Evolutionary conservation across 1,284 basidiomycete species (phyloP).

Genomic region (Wallemia hederae): DNA sequence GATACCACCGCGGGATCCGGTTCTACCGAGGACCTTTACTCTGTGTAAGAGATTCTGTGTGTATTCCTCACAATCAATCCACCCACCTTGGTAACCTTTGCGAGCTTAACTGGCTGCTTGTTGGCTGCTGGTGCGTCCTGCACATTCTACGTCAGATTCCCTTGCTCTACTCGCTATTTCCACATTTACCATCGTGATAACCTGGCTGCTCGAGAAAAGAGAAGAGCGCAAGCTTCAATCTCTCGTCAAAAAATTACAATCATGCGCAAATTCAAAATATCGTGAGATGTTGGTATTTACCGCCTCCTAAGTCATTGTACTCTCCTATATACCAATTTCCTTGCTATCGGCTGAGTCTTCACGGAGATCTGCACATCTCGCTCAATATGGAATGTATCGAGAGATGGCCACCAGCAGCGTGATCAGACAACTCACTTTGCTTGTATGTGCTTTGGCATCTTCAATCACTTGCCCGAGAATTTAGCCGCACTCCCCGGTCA

Average conservation of each 20-base stretch:
- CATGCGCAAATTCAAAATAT: not conserved
- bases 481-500: too few relatives aligned
- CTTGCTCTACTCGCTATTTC: not conserved
- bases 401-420: too few relatives aligned
- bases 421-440: too few relatives aligned
- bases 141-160: not conserved
- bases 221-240: not conserved
- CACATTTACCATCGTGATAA: too few relatives aligned
- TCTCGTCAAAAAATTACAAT: not conserved
- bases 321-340: not conserved
- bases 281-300: not conserved
- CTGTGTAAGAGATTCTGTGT: not conserved
- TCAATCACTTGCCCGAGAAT: too few relatives aligned
- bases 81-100: slow-evolving; percentile 71
- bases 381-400: too few relatives aligned
- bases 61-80: not conserved
- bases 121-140: slow-evolving; percentile 8
- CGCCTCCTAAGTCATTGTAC: too few relatives aligned
- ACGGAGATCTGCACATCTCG: too few relatives aligned
- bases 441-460: too few relatives aligned
- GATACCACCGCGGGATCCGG: slow-evolving; percentile 96
- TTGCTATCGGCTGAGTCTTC: not conserved
- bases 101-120: slow-evolving; percentile 79
- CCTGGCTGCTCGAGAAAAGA: not conserved
- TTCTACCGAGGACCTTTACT: slow-evolving; percentile 72